Base-by-base conservation (phyloP, 164 flowering plant genomes). In the Litsea cubeba region DNA sequence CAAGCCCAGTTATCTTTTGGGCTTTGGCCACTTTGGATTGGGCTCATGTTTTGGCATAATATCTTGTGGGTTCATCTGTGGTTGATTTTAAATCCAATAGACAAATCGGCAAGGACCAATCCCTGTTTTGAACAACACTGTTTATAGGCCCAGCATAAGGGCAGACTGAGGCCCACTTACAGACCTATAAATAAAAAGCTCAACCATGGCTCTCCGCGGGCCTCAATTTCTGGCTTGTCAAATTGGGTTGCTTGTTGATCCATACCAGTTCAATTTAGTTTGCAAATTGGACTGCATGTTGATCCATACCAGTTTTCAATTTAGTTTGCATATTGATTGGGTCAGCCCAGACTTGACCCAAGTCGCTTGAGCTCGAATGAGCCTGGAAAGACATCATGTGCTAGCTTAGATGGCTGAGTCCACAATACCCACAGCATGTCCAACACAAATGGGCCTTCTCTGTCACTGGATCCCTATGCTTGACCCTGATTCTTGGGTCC, bases 341-440 rank as follows among this genome's bases (percentile, higher is more conserved):
- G 17, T 3, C 62, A 14, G n/a, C 62, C 62, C 6, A 10, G 62
- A 20, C 62, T 57, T 57, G 20, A 12, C 10, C 62, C 17, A 20
- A 14, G 17, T 57, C 0, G 62, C 62, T 14, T 57, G 62, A 57
- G 17, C 4, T 14, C 62, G 10, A 14, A 14, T 57, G 20, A 14
- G 20, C 62, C 20, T 0, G 17, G 3, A 14, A 12, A 20, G n/a
- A 20, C 62, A 57, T n/a, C n/a, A 14, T 57, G 0, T 57, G 24
- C 46, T 66, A 32, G 18, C 28, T 25, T 26, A 26, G 24, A 17
- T 10, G 12, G 46, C 5, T 4, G 6, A 30, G 24, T 28, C n/a
- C 28, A 32, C 49, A 40, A 23, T 40, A n/a, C 14, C 71, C 20
- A 51, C 62, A 70, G 62, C 62, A 62, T 40, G 72, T 77, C 65